These are phyloP conservation scores for Zygosaccharomyces pseudobailii DNA, from an alignment of 1,139 yeast genomes.

Conservation along the genomic window DNA sequence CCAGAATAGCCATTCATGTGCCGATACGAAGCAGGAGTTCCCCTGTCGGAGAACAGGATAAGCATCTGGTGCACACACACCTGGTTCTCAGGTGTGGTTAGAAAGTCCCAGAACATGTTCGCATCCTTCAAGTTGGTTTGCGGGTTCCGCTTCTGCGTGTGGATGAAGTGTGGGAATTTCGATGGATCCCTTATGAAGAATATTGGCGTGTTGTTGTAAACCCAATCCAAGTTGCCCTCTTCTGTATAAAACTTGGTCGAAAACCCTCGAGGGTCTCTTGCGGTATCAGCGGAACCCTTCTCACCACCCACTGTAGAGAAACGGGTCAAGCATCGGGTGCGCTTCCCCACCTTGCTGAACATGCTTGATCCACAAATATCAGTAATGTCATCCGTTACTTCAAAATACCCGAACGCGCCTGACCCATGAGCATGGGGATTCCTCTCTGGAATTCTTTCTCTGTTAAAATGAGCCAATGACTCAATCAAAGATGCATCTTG, in stretches of 20 bases:
- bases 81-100: slow-evolving; percentile 49
- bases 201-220: slow-evolving; percentile 56
- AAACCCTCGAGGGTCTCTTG: slow-evolving; percentile 58
- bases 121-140: slow-evolving; percentile 79
- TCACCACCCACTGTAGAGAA: slow-evolving; percentile 62
- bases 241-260: slow-evolving; percentile 54
- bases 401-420: slow-evolving; percentile 58
- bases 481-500: slow-evolving; percentile 56
- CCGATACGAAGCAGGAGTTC: slow-evolving; percentile 62
- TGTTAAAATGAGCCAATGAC: slow-evolving; percentile 54
- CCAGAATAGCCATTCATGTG: slow-evolving; percentile 71
- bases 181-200: slow-evolving; percentile 57
- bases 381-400: slow-evolving; percentile 52
- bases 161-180: slow-evolving; percentile 55
- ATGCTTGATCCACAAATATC: slow-evolving; percentile 49
- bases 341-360: slow-evolving; percentile 46
- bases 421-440: slow-evolving; percentile 65
- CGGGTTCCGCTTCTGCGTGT: slow-evolving; percentile 70
- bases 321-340: slow-evolving; percentile 45
- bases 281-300: slow-evolving; percentile 52
- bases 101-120: slow-evolving; percentile 68
- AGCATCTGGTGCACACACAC: slow-evolving; percentile 63
- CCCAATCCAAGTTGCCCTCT: slow-evolving; percentile 59
- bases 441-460: slow-evolving; percentile 60
- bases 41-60: slow-evolving; percentile 60